Evolutionary conservation across 1,284 basidiomycete genomes (phyloP), one percentile per base, ranked within the genome.

Genomic region (Rhodotorula sp.): DNA sequence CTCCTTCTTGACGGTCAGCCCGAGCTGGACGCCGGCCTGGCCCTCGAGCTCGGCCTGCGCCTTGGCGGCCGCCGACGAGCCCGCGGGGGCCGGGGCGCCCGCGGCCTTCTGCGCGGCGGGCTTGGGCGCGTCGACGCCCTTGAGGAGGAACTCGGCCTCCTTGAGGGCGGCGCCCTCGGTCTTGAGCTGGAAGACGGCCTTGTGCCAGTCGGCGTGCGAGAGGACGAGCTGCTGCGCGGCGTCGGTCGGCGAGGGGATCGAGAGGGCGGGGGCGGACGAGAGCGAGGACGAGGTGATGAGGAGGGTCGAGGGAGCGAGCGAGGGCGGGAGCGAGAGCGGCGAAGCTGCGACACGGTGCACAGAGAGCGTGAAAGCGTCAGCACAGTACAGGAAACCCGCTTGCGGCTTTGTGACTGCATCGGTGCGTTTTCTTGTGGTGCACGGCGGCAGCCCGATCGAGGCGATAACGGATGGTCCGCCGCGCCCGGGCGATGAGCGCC

Each of bases 1-100:
- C 59, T 96, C 92, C 82, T 97, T 97, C 87, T 93, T 93, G 80
- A 93, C 90, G 64, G 92, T 91, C 79, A 97, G 90, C 46, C 93
- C 93, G 80, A 96, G 91, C 83, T 94, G 91, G 50, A 93, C 88
- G 3, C 91, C 89, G 67, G 91, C 91, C 74, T 94, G 91, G 68
- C 91, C 91, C 83, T 89, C 91, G 45, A 88, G 87, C 67, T 89
- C 89, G 74, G 90, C 89, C 78, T 88, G 89, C 69, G 82, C 80
- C 78, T 88, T 74, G 49, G 64, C 71, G 25, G 73, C 66, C 14
- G 76, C 75, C 34, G 77, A 75, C 21, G 81, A 74, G 25, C 45
- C 84, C 80, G 82, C 70, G 53, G 82, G 73, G n/a, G 79, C 77
- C 27, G 80, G 80, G 19, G 83, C 78, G 34, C 86, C 83, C 10